These are phyloP conservation scores for Beauveria asiatica DNA, from an alignment of 2,329 filamentous ascomycete species.

Conservation along the genomic window DNA sequence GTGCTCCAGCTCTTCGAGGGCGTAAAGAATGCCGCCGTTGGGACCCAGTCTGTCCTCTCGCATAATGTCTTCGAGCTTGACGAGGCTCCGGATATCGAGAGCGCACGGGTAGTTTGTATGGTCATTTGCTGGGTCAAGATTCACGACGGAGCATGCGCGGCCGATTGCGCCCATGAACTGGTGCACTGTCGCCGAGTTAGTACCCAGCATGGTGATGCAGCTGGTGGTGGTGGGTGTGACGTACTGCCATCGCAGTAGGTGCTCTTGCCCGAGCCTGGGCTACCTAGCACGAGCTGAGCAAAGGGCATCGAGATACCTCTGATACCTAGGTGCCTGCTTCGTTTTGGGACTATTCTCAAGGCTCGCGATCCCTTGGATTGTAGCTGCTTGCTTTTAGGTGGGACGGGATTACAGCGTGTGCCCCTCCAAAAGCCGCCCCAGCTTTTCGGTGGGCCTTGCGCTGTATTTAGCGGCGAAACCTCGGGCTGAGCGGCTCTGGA, in stretches of 20 bases:
- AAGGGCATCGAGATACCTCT: conserved; percentile 41
- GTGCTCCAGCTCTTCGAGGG: conserved; percentile 87
- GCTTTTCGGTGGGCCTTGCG: conserved; percentile 8
- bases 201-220: background rate
- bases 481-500: background rate
- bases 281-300: conserved; percentile 80
- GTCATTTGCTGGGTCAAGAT: conserved; percentile 95
- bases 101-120: conserved; percentile 81
- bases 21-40: conserved; percentile 87
- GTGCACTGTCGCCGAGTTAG: conserved; percentile 52
- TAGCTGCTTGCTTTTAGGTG: background rate
- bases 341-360: background rate
- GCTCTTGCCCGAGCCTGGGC: conserved; percentile 90
- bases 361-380: background rate
- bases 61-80: conserved; percentile 95
- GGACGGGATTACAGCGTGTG: conserved; percentile 1
- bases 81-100: conserved; percentile 79
- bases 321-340: background rate
- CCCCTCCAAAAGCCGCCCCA: conserved; percentile 3
- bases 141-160: conserved; percentile 88
- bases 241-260: conserved; percentile 94
- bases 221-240: conserved; percentile 18
- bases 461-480: conserved; percentile 11
- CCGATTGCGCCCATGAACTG: conserved; percentile 96
- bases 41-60: conserved; percentile 80